These are phyloP conservation scores for Hawksworthiomyces lignivorus DNA, from an alignment of 2,329 filamentous ascomycete species.

Conservation along the genomic window DNA sequence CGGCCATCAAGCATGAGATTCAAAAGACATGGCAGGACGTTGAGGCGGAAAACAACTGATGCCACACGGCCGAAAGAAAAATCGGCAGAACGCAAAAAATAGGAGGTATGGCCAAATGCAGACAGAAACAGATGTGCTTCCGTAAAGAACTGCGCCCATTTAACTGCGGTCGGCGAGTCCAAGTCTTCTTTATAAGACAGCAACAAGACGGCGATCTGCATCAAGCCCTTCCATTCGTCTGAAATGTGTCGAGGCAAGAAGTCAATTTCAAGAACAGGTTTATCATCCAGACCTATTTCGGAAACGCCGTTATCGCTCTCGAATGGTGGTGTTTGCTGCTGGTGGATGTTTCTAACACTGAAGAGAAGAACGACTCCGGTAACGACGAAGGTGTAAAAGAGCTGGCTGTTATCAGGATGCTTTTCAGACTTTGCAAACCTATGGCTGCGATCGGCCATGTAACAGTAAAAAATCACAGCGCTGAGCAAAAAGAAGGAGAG, in stretches of 20 bases:
- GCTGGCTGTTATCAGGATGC: slow-evolving; percentile 15
- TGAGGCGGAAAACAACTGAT: slow-evolving; percentile 47
- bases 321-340: not conserved
- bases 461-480: slow-evolving; percentile 33
- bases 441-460: slow-evolving; percentile 45
- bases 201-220: slow-evolving; percentile 47
- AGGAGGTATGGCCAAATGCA: slow-evolving; percentile 53
- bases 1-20: slow-evolving; percentile 40
- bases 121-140: slow-evolving; percentile 56
- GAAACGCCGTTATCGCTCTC: not conserved
- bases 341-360: not conserved
- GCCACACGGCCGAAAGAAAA: slow-evolving; percentile 47
- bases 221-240: slow-evolving; percentile 60
- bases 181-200: slow-evolving; percentile 48
- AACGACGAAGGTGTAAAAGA: slow-evolving; percentile 20
- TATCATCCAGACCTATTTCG: not conserved
- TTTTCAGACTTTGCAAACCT: slow-evolving; percentile 45
- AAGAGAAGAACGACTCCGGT: not conserved
- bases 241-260: slow-evolving; percentile 49
- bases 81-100: slow-evolving; percentile 48
- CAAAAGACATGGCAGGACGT: slow-evolving; percentile 45
- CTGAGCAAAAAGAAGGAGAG: not conserved
- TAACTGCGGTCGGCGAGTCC: slow-evolving; percentile 42
- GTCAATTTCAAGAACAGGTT: slow-evolving; percentile 20
- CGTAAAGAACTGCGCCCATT: slow-evolving; percentile 45